A percentile compares a stretch with the other conserved stretches of the same genome.
phyloP scores from a whole-genome alignment of 352 stramenopile genomes.

The Globisporangium megalacanthum region DNA sequence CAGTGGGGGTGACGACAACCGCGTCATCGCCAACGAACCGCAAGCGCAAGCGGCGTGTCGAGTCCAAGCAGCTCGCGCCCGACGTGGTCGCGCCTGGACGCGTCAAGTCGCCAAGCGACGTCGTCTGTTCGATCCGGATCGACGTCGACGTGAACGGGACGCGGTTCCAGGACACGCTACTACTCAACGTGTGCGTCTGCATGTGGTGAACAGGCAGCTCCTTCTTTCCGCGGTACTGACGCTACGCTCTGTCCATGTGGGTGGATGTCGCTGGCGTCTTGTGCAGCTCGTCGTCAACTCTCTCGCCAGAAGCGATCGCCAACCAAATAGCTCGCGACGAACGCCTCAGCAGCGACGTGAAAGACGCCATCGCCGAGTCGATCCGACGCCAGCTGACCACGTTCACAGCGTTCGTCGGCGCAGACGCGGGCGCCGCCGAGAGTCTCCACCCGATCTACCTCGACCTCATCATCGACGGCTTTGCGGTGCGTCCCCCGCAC shows the following conservation, averaged over 20 bases:
- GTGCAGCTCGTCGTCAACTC: slow-evolving; percentile 19
- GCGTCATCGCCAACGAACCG: slow-evolving; percentile 17
- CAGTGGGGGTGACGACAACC: neutral
- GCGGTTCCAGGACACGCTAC: slow-evolving; percentile 73
- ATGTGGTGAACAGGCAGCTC: neutral
- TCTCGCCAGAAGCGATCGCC: slow-evolving; percentile 50
- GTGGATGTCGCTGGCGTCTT: neutral
- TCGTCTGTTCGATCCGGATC: slow-evolving; percentile 70
- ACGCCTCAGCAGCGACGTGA: slow-evolving; percentile 39
- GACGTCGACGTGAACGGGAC: slow-evolving; percentile 72
- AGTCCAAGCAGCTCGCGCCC: slow-evolving; percentile 32
- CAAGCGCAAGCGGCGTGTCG: slow-evolving; percentile 59
- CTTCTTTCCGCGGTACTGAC: neutral
- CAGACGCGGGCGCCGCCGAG: slow-evolving; percentile 11
- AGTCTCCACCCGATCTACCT: slow-evolving; percentile 62
- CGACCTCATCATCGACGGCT: slow-evolving; percentile 61
- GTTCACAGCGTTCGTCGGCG: slow-evolving; percentile 44
- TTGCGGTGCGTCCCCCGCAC: slow-evolving; percentile 29
- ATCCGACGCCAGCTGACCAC: slow-evolving; percentile 62
- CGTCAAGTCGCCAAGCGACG: slow-evolving; percentile 20
- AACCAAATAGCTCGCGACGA: slow-evolving; percentile 58
- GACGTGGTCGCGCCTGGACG: slow-evolving; percentile 1
- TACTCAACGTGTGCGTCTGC: slow-evolving; percentile 49
- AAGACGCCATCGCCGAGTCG: slow-evolving; percentile 62
- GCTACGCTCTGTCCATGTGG: neutral